phyloP scores from a whole-genome alignment of 1,139 yeast species.

The Groenewaldozyma auringiensis region DNA sequence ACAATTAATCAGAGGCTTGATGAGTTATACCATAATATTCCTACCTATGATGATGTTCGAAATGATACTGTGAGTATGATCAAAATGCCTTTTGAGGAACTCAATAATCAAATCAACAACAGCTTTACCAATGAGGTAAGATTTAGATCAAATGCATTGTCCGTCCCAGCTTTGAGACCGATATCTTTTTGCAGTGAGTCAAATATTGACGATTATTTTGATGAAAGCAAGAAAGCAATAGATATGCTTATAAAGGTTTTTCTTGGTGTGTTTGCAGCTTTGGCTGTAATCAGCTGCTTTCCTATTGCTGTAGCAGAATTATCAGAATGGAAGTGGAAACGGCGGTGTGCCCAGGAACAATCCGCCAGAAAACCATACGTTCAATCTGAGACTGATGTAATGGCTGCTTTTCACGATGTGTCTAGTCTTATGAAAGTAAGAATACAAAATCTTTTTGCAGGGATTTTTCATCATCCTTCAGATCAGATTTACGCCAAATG shows the following conservation, averaged over 20 bases:
- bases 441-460: slow-evolving; percentile 12
- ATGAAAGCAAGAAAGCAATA: slow-evolving; percentile 23
- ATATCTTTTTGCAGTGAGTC: slow-evolving; percentile 11
- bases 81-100: slow-evolving; percentile 44
- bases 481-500: slow-evolving; percentile 23
- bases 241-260: slow-evolving; percentile 34
- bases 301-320: slow-evolving; percentile 42
- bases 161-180: slow-evolving; percentile 12
- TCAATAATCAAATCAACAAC: slow-evolving; percentile 37
- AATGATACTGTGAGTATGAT: slow-evolving; percentile 42
- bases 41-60: slow-evolving; percentile 50
- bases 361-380: not conserved
- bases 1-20: slow-evolving; percentile 49
- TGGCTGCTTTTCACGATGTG: slow-evolving; percentile 13
- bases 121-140: slow-evolving; percentile 11
- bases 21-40: slow-evolving; percentile 40
- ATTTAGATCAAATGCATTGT: slow-evolving; percentile 10
- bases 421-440: slow-evolving; percentile 11
- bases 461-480: not conserved
- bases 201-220: slow-evolving; percentile 8
- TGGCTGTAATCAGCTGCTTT: slow-evolving; percentile 34
- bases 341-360: slow-evolving; percentile 16
- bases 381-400: slow-evolving; percentile 5
- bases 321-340: slow-evolving; percentile 44
- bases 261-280: slow-evolving; percentile 35